phyloP scores from a whole-genome alignment of 257 asterid genomes.

The Buddleja alternifolia region DNA sequence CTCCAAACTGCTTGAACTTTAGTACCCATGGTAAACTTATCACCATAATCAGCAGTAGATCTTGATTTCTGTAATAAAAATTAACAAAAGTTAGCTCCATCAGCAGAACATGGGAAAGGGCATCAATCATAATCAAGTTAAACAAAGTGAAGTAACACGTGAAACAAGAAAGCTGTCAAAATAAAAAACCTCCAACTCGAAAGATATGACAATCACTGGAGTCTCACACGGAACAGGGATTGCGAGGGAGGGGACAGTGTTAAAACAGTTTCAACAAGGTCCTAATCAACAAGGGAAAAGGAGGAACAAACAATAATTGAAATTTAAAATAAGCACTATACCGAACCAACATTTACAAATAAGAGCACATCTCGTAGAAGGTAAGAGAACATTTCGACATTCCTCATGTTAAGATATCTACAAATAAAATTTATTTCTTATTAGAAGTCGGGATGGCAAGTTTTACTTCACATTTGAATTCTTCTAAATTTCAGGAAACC shows the following conservation, averaged over 20 bases:
- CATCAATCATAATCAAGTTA: not conserved
- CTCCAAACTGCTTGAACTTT: slow-evolving; percentile 99
- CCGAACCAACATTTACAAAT: too few species aligned
- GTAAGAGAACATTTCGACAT: not conserved
- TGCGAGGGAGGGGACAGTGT: not conserved
- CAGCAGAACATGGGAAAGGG: slow-evolving; percentile 4
- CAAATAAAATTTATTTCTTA: too few species aligned
- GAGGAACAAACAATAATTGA: not conserved
- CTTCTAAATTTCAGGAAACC: too few species aligned
- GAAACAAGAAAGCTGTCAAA: not conserved
- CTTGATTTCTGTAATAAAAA: slow-evolving; percentile 48
- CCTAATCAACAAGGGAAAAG: not conserved
- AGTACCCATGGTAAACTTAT: slow-evolving; percentile 69
- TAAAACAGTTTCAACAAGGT: not conserved
- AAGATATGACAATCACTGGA: not conserved
- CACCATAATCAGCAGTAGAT: slow-evolving; percentile 37
- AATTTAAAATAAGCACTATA: not conserved
- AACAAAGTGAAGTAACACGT: not conserved
- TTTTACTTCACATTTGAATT: not conserved
- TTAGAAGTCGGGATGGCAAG: not conserved
- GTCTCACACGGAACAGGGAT: not conserved
- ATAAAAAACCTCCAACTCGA: not conserved
- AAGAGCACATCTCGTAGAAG: not conserved
- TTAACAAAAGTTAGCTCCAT: slow-evolving; percentile 24
- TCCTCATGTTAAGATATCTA: not conserved